Conservation (phyloP, 805 yeast genomes). For the Starmerella sp. region DNA sequence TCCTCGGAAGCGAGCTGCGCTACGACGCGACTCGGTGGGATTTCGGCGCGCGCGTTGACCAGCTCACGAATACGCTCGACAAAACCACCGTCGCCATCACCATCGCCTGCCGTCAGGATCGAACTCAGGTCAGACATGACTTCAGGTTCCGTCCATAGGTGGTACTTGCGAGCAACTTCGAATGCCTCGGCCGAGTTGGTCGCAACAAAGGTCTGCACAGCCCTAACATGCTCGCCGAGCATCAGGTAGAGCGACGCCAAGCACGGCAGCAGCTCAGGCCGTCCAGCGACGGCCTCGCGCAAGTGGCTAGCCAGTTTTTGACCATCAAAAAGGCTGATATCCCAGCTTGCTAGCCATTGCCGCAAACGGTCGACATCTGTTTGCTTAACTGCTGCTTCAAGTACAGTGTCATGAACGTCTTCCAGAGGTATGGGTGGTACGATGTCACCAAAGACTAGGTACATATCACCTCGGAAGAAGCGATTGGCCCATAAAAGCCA, state of each 20-base stretch:
- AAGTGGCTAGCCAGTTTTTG: slow-evolving; percentile 36
- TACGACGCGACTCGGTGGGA: slow-evolving; percentile 45
- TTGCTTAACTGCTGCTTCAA: slow-evolving; percentile 37
- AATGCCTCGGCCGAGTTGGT: slow-evolving; percentile 46
- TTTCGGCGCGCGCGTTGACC: slow-evolving; percentile 31
- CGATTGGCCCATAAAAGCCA: slow-evolving; percentile 59
- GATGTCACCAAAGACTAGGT: slow-evolving; percentile 37
- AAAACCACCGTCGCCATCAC: slow-evolving; percentile 15
- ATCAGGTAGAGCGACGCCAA: slow-evolving; percentile 41
- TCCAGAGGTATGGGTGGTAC: slow-evolving; percentile 40
- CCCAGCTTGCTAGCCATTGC: slow-evolving; percentile 46
- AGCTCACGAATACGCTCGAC: slow-evolving; percentile 18
- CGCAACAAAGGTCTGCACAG: slow-evolving; percentile 52
- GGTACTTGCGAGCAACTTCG: slow-evolving; percentile 49
- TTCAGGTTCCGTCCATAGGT: slow-evolving; percentile 42
- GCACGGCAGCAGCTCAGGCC: slow-evolving; percentile 22
- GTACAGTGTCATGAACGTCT: slow-evolving; percentile 35
- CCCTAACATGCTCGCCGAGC: slow-evolving; percentile 46
- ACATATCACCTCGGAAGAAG: slow-evolving; percentile 40
- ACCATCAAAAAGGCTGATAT: slow-evolving; percentile 40
- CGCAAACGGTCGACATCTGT: slow-evolving; percentile 33
- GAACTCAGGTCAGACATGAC: slow-evolving; percentile 38
- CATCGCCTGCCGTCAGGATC: slow-evolving; percentile 22
- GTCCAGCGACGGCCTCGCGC: slow-evolving; percentile 29
- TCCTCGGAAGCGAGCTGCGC: slow-evolving; percentile 30